phyloP scores from a whole-genome alignment of 2,329 filamentous ascomycete species.

The Claviceps sp. region DNA sequence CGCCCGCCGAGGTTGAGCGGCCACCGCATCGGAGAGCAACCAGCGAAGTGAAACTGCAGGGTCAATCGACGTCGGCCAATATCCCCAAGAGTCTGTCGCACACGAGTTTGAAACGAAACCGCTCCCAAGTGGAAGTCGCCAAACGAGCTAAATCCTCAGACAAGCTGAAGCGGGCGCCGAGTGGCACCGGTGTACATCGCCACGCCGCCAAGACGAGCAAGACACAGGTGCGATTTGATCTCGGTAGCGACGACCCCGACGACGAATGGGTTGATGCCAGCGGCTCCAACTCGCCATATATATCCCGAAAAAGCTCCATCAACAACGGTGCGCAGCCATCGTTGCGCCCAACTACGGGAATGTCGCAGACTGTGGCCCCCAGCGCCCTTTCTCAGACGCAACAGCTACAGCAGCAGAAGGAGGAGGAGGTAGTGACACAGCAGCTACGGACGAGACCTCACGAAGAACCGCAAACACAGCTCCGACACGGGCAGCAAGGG shows the following conservation, averaged over 20 bases:
- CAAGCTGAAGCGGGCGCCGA: slow-evolving; percentile 39
- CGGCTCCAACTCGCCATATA: slow-evolving; percentile 46
- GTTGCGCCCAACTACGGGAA: slow-evolving; percentile 22
- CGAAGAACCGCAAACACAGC: not conserved
- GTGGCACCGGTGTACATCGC: slow-evolving; percentile 31
- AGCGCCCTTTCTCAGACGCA: slow-evolving; percentile 11
- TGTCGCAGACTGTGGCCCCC: slow-evolving; percentile 23
- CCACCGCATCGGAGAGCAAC: slow-evolving; percentile 32
- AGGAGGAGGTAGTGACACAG: not conserved
- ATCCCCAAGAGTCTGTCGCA: slow-evolving; percentile 43
- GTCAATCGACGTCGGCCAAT: slow-evolving; percentile 28
- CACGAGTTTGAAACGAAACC: slow-evolving; percentile 44
- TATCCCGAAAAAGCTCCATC: slow-evolving; percentile 32
- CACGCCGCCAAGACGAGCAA: slow-evolving; percentile 29
- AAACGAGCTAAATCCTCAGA: slow-evolving; percentile 38
- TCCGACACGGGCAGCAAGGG: not conserved
- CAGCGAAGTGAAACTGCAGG: slow-evolving; percentile 37
- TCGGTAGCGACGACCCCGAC: slow-evolving; percentile 35
- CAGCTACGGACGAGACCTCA: not conserved
- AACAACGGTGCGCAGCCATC: slow-evolving; percentile 36
- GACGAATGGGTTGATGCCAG: slow-evolving; percentile 58
- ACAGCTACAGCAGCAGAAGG: not conserved
- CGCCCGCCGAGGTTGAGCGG: slow-evolving; percentile 19
- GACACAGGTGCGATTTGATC: slow-evolving; percentile 48
- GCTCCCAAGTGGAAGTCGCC: slow-evolving; percentile 42